phyloP scores from a whole-genome alignment of 352 stramenopile genomes.

The Phytophthora citrophthora region DNA sequence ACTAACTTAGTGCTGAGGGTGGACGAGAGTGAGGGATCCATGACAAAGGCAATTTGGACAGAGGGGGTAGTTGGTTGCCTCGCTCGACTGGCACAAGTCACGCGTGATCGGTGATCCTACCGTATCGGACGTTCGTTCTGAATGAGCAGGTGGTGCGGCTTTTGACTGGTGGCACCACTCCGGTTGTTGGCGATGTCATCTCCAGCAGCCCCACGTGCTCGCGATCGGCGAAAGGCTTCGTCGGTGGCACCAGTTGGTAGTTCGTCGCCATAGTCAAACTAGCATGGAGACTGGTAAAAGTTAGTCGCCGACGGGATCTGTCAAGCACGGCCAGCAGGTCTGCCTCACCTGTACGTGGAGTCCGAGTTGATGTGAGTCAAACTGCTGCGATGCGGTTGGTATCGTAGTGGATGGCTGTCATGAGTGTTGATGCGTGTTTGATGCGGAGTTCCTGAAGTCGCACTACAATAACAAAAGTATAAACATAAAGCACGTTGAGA shows the following conservation, averaged over 20 bases:
- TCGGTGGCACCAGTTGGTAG: conserved; percentile 1
- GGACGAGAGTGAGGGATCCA: no score
- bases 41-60: no score
- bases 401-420: background rate
- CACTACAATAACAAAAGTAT: no score
- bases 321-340: conserved; percentile 22
- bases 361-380: conserved; percentile 11
- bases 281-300: conserved; percentile 17
- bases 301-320: conserved; percentile 17
- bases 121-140: conserved; percentile 16
- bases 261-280: background rate
- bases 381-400: conserved; percentile 4
- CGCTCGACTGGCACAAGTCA: conserved; percentile 14
- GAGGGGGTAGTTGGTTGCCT: background rate
- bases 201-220: conserved; percentile 3
- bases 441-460: no score
- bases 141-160: conserved; percentile 10
- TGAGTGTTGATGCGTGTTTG: no score
- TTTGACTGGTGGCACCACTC: conserved; percentile 14
- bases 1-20: no score
- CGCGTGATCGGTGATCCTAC: conserved; percentile 1
- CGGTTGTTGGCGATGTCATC: conserved; percentile 1
- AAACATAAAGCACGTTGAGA: no score
- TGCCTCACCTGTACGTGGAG: conserved; percentile 13
- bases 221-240: conserved; percentile 15